A percentile compares a stretch with the other conserved stretches of the same genome.
Evolutionary conservation across 2,329 filamentous ascomycete species (phyloP).

Genomic region (Aspergillus sp.): DNA sequence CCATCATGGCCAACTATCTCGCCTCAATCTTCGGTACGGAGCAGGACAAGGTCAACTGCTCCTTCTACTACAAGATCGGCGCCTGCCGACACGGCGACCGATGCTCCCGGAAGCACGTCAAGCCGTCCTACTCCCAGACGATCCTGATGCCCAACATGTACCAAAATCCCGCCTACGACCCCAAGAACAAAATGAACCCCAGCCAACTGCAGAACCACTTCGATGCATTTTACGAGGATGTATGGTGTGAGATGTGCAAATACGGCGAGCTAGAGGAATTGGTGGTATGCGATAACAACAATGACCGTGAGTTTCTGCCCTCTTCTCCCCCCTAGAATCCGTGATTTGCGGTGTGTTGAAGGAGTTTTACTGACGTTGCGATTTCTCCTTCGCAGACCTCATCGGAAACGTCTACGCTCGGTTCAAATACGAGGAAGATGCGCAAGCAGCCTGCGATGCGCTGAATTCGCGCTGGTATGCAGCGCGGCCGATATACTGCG

Average conservation of each 20-base stretch:
- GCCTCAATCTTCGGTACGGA: slow-evolving; percentile 99
- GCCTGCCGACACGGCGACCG: slow-evolving; percentile 97
- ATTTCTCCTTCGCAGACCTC: slow-evolving; percentile 59
- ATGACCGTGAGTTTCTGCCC: slow-evolving; percentile 69
- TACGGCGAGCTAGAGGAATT: slow-evolving; percentile 97
- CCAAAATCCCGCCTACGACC: slow-evolving; percentile 97
- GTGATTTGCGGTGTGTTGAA: neutral
- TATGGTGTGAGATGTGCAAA: slow-evolving; percentile 99
- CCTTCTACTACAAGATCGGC: slow-evolving; percentile 99
- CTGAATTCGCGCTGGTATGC: slow-evolving; percentile 97
- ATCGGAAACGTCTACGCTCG: slow-evolving; percentile 99
- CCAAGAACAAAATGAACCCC: slow-evolving; percentile 94
- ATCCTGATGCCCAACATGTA: slow-evolving; percentile 98
- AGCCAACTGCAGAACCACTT: slow-evolving; percentile 98
- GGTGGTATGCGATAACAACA: slow-evolving; percentile 99
- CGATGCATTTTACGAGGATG: slow-evolving; percentile 99
- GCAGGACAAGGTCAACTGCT: slow-evolving; percentile 99
- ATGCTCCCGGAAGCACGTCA: slow-evolving; percentile 98
- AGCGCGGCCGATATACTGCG: slow-evolving; percentile 95
- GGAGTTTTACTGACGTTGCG: neutral
- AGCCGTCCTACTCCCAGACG: slow-evolving; percentile 96
- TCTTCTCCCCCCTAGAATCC: neutral
- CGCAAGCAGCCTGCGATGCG: slow-evolving; percentile 88
- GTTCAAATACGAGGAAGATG: slow-evolving; percentile 99
- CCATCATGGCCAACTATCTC: slow-evolving; percentile 90